Percentiles rank a stretch among this genome's conserved stretches.
These are phyloP conservation scores for Metrosideros polymorpha DNA, from an alignment of 441 rosid species.

Conservation along the genomic window DNA sequence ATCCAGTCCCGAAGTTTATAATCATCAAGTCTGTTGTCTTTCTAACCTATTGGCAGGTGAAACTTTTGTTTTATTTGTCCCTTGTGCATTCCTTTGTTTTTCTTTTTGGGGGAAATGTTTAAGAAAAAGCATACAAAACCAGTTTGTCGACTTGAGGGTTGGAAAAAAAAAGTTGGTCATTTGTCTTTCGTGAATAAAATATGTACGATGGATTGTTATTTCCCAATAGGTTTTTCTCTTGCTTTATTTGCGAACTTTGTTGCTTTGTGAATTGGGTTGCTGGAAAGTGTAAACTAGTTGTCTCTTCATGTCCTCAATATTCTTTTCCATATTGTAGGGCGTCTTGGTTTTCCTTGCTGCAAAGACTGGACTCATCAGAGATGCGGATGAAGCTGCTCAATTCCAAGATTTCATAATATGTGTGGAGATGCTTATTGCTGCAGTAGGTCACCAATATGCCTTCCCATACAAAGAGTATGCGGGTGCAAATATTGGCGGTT, in stretches of 20 bases:
- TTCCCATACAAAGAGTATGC: constrained; percentile 98
- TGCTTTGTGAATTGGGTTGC: neutral
- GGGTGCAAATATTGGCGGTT: constrained; percentile 83
- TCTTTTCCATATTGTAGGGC: constrained; percentile 37
- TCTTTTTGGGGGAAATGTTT: neutral
- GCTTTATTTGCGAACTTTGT: neutral
- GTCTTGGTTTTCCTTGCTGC: constrained; percentile 97
- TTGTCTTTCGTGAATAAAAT: neutral
- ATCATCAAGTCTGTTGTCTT: constrained; percentile 93
- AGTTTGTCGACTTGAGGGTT: neutral
- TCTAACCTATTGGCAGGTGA: constrained; percentile 96
- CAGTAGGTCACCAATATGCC: constrained; percentile 81
- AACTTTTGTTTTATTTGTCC: neutral
- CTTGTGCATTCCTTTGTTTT: neutral
- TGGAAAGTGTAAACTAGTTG: neutral
- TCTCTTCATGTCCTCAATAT: neutral
- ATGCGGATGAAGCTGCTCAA: constrained; percentile 74
- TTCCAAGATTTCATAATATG: constrained; percentile 85
- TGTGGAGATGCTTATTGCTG: constrained; percentile 96
- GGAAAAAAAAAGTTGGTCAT: neutral
- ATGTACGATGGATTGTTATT: neutral
- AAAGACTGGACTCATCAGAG: constrained; percentile 65
- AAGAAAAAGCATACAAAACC: neutral
- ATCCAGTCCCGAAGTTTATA: constrained; percentile 94
- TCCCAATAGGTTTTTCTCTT: neutral